Evolutionary conservation across 2,329 filamentous ascomycete genomes (phyloP), one percentile per base, ranked within the genome.

Genomic region (Hypoxylon sp.): DNA sequence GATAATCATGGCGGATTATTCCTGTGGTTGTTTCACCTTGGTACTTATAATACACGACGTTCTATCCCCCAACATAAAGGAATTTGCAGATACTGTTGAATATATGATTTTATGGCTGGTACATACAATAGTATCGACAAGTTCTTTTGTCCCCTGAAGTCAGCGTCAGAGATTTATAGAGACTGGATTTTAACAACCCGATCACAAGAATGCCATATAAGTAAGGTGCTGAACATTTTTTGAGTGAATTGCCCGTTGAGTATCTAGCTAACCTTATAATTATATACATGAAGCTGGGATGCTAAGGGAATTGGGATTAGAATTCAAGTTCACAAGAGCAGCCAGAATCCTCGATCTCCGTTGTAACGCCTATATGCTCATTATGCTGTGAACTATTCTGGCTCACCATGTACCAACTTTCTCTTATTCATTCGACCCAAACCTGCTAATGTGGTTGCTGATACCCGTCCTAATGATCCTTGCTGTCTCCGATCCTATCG

Each of bases 331-430:
- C 11, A 34, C 10, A 13, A 19, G 19, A 19, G 38, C 9, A 4
- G 6, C 14, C 3, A 32, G n/a, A 45, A 21, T 11, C n/a, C n/a
- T n/a, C n/a, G 25, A 49, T n/a, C 36, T 25, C 41, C 46, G 17
- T 36, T 36, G 32, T 46, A 45, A 51, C 11, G 38, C 32, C 56
- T 59, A 46, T 7, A 23, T 34, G 3, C n/a, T 17, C 48, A 49
- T 46, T 60, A 49, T 38, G 46, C 23, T 46, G 34, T 19, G 46
- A 56, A 10, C 2, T 38, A 14, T 23, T 25, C 45, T 23, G 14
- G 55, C 19, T 5, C 23, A 32, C 55, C 43, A 23, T 5, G 10
- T 36, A 32, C 45, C n/a, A 17, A 28, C 19, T 38, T 38, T 32
- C 7, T 9, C 28, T 6, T 25, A 38, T 14, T 19, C 25, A 19